These are phyloP conservation scores for Hyaloscypha finlandica DNA, from an alignment of 495 filamentous ascomycete species.

Conservation along the genomic window DNA sequence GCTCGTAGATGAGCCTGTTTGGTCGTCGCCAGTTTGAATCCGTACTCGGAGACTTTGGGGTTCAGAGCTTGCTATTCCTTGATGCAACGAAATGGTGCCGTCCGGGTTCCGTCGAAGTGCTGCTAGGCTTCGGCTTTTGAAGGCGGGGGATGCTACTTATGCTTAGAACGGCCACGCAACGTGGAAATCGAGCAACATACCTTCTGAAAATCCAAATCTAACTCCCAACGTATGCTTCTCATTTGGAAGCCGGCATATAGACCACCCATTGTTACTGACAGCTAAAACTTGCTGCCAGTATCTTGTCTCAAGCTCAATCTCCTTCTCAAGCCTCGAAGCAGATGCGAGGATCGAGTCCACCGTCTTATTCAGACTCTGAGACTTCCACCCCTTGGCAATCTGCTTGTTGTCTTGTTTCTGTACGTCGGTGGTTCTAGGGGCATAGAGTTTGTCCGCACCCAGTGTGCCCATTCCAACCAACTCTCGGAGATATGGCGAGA, in stretches of 20 bases:
- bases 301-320: conserved; percentile 73
- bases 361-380: conserved; percentile 72
- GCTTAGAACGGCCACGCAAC: conserved; percentile 5
- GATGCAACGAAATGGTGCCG: conserved; percentile 73
- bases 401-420: conserved; percentile 55
- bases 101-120: conserved; percentile 72
- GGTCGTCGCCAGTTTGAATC: conserved; percentile 42
- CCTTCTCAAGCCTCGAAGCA: conserved; percentile 69
- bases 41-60: conserved; percentile 67
- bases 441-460: conserved; percentile 67
- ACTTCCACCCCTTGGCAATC: conserved; percentile 75
- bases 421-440: conserved; percentile 53
- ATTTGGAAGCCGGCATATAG: conserved; percentile 70
- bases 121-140: conserved; percentile 76
- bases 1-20: conserved; percentile 53
- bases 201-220: conserved; percentile 84
- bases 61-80: conserved; percentile 56
- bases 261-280: conserved; percentile 83
- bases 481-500: conserved; percentile 69
- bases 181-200: conserved; percentile 32
- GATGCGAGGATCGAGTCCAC: conserved; percentile 74
- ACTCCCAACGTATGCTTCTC: conserved; percentile 78
- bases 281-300: conserved; percentile 88
- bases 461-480: conserved; percentile 72
- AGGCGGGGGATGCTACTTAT: conserved; percentile 62